Evolutionary conservation across 2,329 filamentous ascomycete species (phyloP), one percentile per base, ranked within the genome.

Genomic region (Raffaelea ambrosiae): DNA sequence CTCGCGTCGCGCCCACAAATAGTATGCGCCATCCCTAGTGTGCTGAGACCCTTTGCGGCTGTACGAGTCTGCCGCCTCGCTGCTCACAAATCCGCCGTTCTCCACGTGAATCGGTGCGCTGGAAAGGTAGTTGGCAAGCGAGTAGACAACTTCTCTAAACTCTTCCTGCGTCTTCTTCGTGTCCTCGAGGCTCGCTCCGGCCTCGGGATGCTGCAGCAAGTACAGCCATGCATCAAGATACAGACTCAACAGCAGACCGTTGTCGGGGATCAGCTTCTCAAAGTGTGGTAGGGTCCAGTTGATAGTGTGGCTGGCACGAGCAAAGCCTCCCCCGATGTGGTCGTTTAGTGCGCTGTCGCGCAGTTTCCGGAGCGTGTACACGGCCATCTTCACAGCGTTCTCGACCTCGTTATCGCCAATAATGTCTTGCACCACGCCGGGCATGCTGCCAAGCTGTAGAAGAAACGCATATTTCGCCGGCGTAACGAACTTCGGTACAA

Each of bases 281-380:
- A 97, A 98, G 63, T 95, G 90, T 11, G 93, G 93, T 42, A 97
- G 71, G 53, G 85, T 87, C 93, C 93, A 98, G 65, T 97, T 87
- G 14, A 81, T 72, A 0, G 91, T 97, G 8, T 95, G 85, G 14
- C 88, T 95, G 62, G 95, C 96, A 45, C 91, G 79, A 33, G 73
- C 68, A 55, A 81, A 80, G 3, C 77, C 77, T 7, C 68, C 70
- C 2, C 74, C 74, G 9, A 81, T 61, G 48, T 81, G 77, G 50
- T 81, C 77, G 46, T 72, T 66, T 51, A 81, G 57, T 4, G 72
- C 74, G 44, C 77, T 71, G 44, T 75, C 69, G 2, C 70, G 66
- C 14, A 97, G 93, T 50, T 81, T 81, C 36, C 86, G 77, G 43
- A 98, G 68, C 0, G 90, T 96, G 49, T 83, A 77, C 20, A 95